phyloP scores from a whole-genome alignment of 2,329 filamentous ascomycete genomes.

The Penicillium sp. region DNA sequence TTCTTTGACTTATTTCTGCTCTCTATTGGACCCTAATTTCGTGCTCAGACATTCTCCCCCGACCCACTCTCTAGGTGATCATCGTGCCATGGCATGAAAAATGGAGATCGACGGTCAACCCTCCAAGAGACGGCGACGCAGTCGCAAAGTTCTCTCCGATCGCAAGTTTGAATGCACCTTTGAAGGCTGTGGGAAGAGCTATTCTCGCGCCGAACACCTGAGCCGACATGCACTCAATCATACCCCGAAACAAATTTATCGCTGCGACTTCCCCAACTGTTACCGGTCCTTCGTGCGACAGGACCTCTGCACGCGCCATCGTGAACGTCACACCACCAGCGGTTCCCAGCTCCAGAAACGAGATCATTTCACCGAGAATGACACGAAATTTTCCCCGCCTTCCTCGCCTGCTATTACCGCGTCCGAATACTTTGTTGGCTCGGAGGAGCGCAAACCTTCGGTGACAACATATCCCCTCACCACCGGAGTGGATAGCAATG shows the following conservation, averaged over 20 bases:
- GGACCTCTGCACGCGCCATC: slow-evolving; percentile 83
- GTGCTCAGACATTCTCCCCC: background rate
- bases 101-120: slow-evolving; percentile 22
- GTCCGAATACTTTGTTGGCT: slow-evolving; percentile 21
- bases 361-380: slow-evolving; percentile 41
- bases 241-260: slow-evolving; percentile 90
- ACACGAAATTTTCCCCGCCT: slow-evolving; percentile 20
- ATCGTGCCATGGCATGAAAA: slow-evolving; percentile 9
- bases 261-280: slow-evolving; percentile 89
- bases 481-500: slow-evolving; percentile 19
- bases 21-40: background rate
- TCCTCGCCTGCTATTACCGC: slow-evolving; percentile 25
- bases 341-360: slow-evolving; percentile 54
- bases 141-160: slow-evolving; percentile 47
- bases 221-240: slow-evolving; percentile 80
- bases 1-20: background rate
- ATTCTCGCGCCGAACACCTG: slow-evolving; percentile 93
- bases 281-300: slow-evolving; percentile 87
- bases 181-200: slow-evolving; percentile 89
- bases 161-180: slow-evolving; percentile 75
- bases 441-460: slow-evolving; percentile 18
- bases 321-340: slow-evolving; percentile 72
- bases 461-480: slow-evolving; percentile 22
- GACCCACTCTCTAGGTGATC: background rate
- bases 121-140: slow-evolving; percentile 46